These are phyloP conservation scores for Ophiostoma pallidulum DNA, from an alignment of 2,329 filamentous ascomycete genomes.

Conservation along the genomic window DNA sequence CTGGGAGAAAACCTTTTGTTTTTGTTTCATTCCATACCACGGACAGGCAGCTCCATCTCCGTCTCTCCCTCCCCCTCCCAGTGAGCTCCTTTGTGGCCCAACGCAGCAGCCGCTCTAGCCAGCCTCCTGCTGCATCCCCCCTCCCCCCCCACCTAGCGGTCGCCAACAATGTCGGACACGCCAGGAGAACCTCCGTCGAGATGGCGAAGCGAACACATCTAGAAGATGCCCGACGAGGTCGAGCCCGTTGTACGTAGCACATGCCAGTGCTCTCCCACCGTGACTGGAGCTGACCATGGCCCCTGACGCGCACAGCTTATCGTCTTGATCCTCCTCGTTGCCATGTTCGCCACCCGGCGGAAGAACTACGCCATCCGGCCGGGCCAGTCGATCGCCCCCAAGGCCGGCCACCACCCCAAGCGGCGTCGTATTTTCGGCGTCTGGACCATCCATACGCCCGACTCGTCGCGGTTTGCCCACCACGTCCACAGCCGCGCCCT, in stretches of 20 bases:
- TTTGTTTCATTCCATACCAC: no score
- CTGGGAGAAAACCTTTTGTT: no score
- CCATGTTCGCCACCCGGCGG: slow-evolving; percentile 9
- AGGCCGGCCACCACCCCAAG: background rate
- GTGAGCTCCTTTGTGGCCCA: no score
- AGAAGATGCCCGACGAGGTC: slow-evolving; percentile 10
- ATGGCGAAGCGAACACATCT: slow-evolving; percentile 12
- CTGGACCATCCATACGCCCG: slow-evolving; percentile 36
- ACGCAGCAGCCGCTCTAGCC: background rate
- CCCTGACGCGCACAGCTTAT: slow-evolving; percentile 4
- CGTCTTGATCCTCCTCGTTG: slow-evolving; percentile 4
- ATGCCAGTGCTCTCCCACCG: no score
- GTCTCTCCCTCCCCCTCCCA: no score
- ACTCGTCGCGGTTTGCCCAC: slow-evolving; percentile 47
- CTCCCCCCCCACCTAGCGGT: background rate
- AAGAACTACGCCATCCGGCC: slow-evolving; percentile 3
- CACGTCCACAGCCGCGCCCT: slow-evolving; percentile 50
- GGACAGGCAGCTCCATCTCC: no score
- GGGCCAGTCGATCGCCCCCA: background rate
- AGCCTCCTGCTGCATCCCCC: background rate
- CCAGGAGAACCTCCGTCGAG: slow-evolving; percentile 1
- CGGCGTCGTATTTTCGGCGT: slow-evolving; percentile 18
- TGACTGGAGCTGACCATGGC: no score
- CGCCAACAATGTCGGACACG: slow-evolving; percentile 4
- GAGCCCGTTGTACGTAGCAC: slow-evolving; percentile 10